Conservation (phyloP, 768 basidiomycete species). For the Dendrothele bispora region DNA sequence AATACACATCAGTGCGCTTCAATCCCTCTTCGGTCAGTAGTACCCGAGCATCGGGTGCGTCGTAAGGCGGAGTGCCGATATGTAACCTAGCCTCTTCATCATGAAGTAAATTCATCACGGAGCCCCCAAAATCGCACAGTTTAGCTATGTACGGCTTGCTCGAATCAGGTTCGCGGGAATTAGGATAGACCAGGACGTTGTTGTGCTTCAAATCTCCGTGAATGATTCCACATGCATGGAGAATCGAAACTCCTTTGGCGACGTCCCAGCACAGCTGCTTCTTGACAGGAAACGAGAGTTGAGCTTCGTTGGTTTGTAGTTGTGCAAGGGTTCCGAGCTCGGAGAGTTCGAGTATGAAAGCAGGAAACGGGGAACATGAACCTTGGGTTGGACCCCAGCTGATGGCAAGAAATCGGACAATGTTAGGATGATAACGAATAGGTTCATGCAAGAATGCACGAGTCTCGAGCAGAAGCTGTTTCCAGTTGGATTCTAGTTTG, state of each 20-base stretch:
- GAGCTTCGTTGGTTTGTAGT: neutral
- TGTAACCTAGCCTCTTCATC: neutral
- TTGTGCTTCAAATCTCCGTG: slow-evolving; percentile 15
- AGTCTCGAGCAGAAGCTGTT: slow-evolving; percentile 11
- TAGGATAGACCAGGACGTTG: slow-evolving; percentile 11
- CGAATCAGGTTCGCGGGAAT: slow-evolving; percentile 2
- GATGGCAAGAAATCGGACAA: slow-evolving; percentile 9
- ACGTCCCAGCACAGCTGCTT: slow-evolving; percentile 12
- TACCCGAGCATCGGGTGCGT: slow-evolving; percentile 3
- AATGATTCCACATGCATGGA: slow-evolving; percentile 12
- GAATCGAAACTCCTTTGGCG: slow-evolving; percentile 10
- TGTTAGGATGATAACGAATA: slow-evolving; percentile 13
- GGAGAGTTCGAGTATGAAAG: slow-evolving; percentile 9
- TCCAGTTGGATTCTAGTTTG: slow-evolving; percentile 1
- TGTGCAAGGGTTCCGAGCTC: slow-evolving; percentile 9
- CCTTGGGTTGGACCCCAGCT: slow-evolving; percentile 6
- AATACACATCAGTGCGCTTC: slow-evolving; percentile 9
- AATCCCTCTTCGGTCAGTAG: neutral
- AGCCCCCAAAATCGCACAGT: slow-evolving; percentile 10
- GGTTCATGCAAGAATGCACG: slow-evolving; percentile 10
- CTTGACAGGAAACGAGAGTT: slow-evolving; percentile 6
- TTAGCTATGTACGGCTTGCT: slow-evolving; percentile 7
- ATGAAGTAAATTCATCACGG: slow-evolving; percentile 9
- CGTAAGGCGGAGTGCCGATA: slow-evolving; percentile 6
- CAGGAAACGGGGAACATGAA: slow-evolving; percentile 5